Conservation (phyloP, 2,329 filamentous ascomycete species). For the Cladosporium austrohemisphaericum region DNA sequence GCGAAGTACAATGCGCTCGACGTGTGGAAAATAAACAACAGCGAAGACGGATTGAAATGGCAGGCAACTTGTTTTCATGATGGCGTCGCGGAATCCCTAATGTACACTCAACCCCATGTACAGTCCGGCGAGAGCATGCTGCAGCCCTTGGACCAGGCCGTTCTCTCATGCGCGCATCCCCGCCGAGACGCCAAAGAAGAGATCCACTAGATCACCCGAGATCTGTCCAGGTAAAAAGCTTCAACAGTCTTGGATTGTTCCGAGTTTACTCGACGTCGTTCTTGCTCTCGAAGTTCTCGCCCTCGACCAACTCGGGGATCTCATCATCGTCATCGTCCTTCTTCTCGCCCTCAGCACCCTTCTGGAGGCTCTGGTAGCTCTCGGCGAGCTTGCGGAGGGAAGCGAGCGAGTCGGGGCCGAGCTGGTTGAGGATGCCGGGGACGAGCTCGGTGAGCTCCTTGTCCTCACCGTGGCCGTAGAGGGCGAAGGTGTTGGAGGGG, state of each 20-base stretch:
- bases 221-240: constrained; percentile 9
- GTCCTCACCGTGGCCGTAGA: constrained; percentile 98
- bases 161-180: constrained; percentile 10
- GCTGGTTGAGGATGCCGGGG: constrained; percentile 98
- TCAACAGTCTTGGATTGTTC: background rate
- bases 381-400: constrained; percentile 97
- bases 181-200: constrained; percentile 12
- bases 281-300: constrained; percentile 95
- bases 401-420: constrained; percentile 94
- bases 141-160: background rate
- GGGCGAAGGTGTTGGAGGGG: constrained; percentile 97
- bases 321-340: constrained; percentile 69
- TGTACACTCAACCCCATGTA: constrained; percentile 15
- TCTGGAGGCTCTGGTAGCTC: constrained; percentile 99
- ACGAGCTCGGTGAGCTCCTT: constrained; percentile 99
- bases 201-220: constrained; percentile 13
- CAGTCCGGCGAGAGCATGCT: constrained; percentile 12
- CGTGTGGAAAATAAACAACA: no score
- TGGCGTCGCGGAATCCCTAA: constrained; percentile 15
- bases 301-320: constrained; percentile 94
- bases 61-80: constrained; percentile 16
- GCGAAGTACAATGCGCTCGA: no score
- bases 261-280: constrained; percentile 70
- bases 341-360: constrained; percentile 77
- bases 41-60: background rate